A percentile compares a stretch with the other conserved stretches of the same genome.
phyloP scores from a whole-genome alignment of 2,329 filamentous ascomycete genomes.

The Epichloe festucae region DNA sequence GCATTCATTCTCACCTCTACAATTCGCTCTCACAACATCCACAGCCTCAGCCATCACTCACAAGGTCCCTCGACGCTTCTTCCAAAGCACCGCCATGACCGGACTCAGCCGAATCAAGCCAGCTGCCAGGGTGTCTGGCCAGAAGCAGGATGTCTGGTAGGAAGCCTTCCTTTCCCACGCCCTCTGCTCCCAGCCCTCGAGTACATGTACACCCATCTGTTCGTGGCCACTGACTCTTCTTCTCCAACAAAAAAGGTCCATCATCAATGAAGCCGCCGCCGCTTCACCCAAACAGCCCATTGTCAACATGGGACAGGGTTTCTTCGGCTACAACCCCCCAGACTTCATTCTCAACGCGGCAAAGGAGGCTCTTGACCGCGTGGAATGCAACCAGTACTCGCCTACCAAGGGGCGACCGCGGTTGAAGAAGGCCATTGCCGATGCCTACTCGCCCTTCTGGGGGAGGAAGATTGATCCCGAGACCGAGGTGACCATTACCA shows the following conservation, averaged over 20 bases:
- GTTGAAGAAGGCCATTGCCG: conserved; percentile 82
- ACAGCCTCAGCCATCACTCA: neutral
- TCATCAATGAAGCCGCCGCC: conserved; percentile 53
- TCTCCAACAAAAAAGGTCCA: conserved; percentile 32
- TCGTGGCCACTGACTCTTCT: neutral
- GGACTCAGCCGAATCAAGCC: conserved; percentile 34
- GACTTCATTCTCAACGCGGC: conserved; percentile 83
- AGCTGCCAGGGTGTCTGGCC: conserved; percentile 34
- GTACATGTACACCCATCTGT: neutral
- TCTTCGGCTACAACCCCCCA: conserved; percentile 94
- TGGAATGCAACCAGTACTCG: conserved; percentile 98
- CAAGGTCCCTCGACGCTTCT: neutral
- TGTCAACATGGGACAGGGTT: conserved; percentile 54
- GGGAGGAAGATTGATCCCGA: conserved; percentile 72
- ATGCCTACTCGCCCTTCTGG: conserved; percentile 85
- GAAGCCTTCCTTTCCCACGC: too few species aligned
- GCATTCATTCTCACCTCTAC: neutral
- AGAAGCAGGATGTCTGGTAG: conserved; percentile 41
- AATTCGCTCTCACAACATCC: neutral
- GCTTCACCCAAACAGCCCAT: conserved; percentile 51
- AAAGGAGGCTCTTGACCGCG: conserved; percentile 74
- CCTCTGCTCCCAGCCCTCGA: neutral
- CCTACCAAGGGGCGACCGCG: conserved; percentile 87
- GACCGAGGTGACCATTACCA: conserved; percentile 89
- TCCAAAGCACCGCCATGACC: conserved; percentile 24